These are phyloP conservation scores for Sungouiozyma ichnusensis DNA, from an alignment of 805 yeast species.

Conservation along the genomic window DNA sequence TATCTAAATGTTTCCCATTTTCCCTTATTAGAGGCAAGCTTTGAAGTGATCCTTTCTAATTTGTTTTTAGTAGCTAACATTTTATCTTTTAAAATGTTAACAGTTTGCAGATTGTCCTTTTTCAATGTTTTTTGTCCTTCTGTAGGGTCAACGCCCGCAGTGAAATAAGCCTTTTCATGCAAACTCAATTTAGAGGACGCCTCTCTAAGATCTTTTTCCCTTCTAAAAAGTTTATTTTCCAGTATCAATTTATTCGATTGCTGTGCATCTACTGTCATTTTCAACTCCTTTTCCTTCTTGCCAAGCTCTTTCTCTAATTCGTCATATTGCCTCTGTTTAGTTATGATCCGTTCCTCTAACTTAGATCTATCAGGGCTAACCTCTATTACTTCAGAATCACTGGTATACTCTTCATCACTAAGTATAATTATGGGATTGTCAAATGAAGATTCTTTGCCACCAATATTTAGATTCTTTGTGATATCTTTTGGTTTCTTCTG, in stretches of 20 bases:
- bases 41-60: conserved; percentile 10
- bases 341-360: background rate
- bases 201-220: conserved; percentile 15
- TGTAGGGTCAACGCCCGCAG: background rate
- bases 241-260: conserved; percentile 14
- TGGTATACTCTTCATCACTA: conserved; percentile 24
- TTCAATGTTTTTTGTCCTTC: background rate
- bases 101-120: background rate
- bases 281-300: conserved; percentile 8
- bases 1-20: conserved; percentile 8
- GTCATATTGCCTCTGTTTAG: conserved; percentile 1
- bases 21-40: conserved; percentile 4
- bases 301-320: conserved; percentile 1
- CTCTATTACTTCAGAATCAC: conserved; percentile 1
- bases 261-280: conserved; percentile 8
- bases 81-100: background rate
- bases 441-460: background rate
- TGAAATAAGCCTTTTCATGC: conserved; percentile 5
- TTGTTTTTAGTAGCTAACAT: conserved; percentile 11
- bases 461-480: background rate
- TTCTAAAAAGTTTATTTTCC: conserved; percentile 14
- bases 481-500: background rate
- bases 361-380: background rate
- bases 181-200: conserved; percentile 5
- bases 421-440: conserved; percentile 20